Percentiles rank a stretch among this genome's conserved stretches.
Evolutionary conservation across 306 rosid species (phyloP).

Genomic region (Malus fusca): DNA sequence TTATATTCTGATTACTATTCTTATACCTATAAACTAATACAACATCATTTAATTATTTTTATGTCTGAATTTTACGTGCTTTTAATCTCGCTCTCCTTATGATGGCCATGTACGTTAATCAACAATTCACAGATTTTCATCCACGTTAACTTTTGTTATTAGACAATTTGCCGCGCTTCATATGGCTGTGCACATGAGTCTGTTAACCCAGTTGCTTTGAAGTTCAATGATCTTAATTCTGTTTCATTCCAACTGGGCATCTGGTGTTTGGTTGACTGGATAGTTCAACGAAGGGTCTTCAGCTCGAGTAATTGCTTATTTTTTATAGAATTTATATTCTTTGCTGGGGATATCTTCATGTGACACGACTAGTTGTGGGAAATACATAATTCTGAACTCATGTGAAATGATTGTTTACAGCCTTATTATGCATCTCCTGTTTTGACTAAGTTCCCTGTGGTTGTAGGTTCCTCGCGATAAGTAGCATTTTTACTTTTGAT

Average conservation of each 20-base stretch:
- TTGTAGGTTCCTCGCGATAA: neutral
- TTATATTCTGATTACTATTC: slow-evolving; percentile 1
- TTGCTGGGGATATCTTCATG: neutral
- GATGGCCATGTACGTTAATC: too few relatives aligned
- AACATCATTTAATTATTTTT: neutral
- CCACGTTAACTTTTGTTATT: too few relatives aligned
- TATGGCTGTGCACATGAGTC: neutral
- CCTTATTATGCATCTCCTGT: neutral
- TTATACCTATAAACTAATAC: neutral
- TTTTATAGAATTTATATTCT: too few relatives aligned
- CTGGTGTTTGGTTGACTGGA: neutral
- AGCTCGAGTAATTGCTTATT: neutral
- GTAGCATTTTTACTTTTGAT: neutral
- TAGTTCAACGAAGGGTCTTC: neutral
- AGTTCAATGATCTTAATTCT: neutral
- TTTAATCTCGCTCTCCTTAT: neutral
- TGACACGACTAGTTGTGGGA: neutral
- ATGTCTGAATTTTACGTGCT: neutral
- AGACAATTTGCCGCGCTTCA: neutral
- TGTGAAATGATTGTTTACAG: neutral
- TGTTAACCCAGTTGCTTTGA: neutral
- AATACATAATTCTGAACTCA: neutral
- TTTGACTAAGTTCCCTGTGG: neutral
- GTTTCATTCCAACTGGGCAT: neutral
- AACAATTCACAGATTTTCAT: too few relatives aligned